Percentiles rank a stretch among this genome's conserved stretches.
Evolutionary conservation across 2,329 filamentous ascomycete genomes (phyloP).

Genomic region (Fusarium graminum): DNA sequence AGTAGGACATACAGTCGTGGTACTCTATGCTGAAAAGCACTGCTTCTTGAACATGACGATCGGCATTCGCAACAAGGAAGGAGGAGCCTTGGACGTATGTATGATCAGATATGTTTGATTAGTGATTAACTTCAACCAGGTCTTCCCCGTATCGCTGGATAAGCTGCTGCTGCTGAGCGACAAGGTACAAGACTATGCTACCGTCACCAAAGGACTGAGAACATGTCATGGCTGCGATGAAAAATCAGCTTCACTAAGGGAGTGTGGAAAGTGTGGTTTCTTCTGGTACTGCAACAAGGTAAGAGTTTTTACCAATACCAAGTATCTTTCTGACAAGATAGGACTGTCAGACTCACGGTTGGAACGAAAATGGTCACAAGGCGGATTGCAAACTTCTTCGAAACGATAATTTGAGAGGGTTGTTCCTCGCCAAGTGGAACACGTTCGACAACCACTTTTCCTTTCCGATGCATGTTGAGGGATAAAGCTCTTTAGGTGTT

Average conservation of each 20-base stretch:
- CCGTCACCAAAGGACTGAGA: not conserved
- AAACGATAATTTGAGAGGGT: conserved; percentile 8
- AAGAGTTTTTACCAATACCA: not conserved
- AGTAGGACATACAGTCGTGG: conserved; percentile 11
- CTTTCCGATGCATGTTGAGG: not conserved
- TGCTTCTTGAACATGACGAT: not conserved
- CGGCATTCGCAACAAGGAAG: conserved; percentile 17
- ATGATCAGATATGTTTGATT: not conserved
- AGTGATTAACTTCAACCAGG: not conserved
- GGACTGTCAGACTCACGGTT: conserved; percentile 22
- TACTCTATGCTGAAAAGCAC: conserved; percentile 26
- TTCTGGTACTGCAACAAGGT: conserved; percentile 41
- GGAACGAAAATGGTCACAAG: conserved; percentile 29
- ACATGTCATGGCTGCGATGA: conserved; percentile 36
- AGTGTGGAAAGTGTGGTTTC: conserved; percentile 23
- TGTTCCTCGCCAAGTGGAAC: conserved; percentile 23
- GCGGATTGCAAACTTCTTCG: conserved; percentile 31
- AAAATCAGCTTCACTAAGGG: not conserved
- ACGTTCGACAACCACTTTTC: not conserved
- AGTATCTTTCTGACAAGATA: not conserved
- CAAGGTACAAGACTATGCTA: conserved; percentile 11
- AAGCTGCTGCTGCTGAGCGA: conserved; percentile 29
- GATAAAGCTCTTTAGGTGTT: too few relatives aligned
- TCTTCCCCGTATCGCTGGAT: conserved; percentile 20
- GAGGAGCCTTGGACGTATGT: conserved; percentile 5